Conservation (phyloP, 2,329 filamentous ascomycete species). For the Trichoderma sp. region DNA sequence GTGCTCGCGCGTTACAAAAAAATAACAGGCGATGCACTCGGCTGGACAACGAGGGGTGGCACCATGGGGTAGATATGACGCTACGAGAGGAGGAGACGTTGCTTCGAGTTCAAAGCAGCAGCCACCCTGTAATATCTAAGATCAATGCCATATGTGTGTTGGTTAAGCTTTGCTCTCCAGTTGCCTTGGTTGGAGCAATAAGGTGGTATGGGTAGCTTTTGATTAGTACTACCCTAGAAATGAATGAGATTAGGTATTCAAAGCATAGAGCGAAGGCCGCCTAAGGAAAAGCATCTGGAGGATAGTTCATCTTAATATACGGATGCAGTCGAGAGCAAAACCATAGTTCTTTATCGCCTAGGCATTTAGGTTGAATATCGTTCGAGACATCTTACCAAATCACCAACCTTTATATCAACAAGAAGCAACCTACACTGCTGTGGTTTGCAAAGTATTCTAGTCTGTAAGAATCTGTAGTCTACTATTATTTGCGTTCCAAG, state of each 20-base stretch:
- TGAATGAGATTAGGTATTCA: neutral
- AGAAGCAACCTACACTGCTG: no score
- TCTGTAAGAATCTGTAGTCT: no score
- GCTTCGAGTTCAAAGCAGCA: constrained; percentile 37
- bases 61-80: constrained; percentile 66
- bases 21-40: constrained; percentile 60
- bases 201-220: neutral
- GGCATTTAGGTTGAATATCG: no score
- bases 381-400: no score
- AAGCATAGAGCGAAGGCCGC: neutral
- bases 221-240: neutral
- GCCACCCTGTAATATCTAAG: neutral
- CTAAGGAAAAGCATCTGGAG: neutral
- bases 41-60: neutral
- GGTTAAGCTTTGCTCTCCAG: neutral
- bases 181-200: neutral
- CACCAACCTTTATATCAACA: no score
- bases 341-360: no score
- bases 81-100: constrained; percentile 65
- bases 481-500: no score
- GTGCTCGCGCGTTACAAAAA: constrained; percentile 60
- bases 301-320: neutral
- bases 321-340: no score
- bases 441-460: no score
- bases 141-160: neutral